phyloP scores from a whole-genome alignment of 2,329 filamentous ascomycete genomes.

The Colletotrichum horii region DNA sequence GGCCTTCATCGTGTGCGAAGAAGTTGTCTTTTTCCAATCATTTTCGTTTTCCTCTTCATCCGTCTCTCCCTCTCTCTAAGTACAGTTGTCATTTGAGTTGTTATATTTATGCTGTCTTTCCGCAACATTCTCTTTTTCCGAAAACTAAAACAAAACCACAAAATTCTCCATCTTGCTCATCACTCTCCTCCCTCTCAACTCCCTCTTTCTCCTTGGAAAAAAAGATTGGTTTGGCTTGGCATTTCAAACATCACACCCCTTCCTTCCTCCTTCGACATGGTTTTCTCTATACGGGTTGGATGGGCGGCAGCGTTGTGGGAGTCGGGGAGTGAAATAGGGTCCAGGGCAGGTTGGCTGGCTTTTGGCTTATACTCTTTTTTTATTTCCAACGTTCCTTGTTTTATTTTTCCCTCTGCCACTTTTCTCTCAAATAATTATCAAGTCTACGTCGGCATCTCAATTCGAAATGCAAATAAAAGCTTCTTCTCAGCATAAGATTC shows the following conservation, averaged over 20 bases:
- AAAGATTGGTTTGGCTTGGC: constrained; percentile 1
- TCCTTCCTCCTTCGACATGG: constrained; percentile 11
- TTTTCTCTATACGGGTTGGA: constrained; percentile 17
- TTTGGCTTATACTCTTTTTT: constrained; percentile 1
- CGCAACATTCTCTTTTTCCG: background rate
- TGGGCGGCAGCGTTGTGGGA: constrained; percentile 25
- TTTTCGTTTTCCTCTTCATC: background rate
- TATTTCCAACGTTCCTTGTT: background rate
- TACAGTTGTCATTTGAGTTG: background rate
- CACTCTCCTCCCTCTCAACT: background rate
- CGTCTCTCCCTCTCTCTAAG: constrained; percentile 15
- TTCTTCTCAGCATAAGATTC: background rate
- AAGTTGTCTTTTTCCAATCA: constrained; percentile 14
- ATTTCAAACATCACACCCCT: background rate
- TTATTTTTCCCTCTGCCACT: background rate
- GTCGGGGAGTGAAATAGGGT: constrained; percentile 23
- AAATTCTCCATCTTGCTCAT: background rate
- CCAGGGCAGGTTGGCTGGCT: constrained; percentile 18
- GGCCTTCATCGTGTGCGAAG: constrained; percentile 41
- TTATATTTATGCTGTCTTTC: background rate
- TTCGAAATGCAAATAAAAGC: background rate
- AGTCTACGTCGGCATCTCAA: background rate
- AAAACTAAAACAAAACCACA: background rate
- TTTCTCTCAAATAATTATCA: background rate
- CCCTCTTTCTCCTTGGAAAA: background rate